Conservation (phyloP, 805 yeast genomes). For the Kuraishia ogatae region DNA sequence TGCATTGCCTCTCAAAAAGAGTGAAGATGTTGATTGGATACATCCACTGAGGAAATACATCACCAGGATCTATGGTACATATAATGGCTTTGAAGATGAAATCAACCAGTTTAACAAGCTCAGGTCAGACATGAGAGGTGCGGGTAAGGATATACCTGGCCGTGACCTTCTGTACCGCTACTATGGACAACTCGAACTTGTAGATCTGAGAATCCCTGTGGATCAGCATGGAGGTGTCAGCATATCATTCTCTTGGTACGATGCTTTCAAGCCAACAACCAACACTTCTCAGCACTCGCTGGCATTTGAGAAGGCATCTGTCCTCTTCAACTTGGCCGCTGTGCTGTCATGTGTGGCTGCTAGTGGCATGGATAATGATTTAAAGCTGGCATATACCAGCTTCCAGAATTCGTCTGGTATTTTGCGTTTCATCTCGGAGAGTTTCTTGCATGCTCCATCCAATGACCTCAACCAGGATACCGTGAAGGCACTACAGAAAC, state of each 20-base stretch:
- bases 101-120: conserved; percentile 44
- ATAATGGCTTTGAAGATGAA: conserved; percentile 50
- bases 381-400: conserved; percentile 49
- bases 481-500: conserved; percentile 48
- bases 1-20: conserved; percentile 27
- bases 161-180: conserved; percentile 56
- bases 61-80: conserved; percentile 52
- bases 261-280: conserved; percentile 47
- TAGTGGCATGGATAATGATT: conserved; percentile 26
- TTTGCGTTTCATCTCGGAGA: conserved; percentile 61
- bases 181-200: conserved; percentile 72
- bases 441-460: conserved; percentile 85
- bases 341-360: conserved; percentile 44
- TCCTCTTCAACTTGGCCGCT: conserved; percentile 72
- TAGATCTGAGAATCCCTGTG: conserved; percentile 71
- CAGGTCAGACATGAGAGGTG: conserved; percentile 51
- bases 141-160: conserved; percentile 29
- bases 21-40: conserved; percentile 60
- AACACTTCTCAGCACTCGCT: conserved; percentile 64
- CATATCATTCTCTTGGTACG: conserved; percentile 70
- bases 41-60: conserved; percentile 52
- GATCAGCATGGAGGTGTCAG: conserved; percentile 39
- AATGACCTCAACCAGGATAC: conserved; percentile 66
- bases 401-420: conserved; percentile 78
- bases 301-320: conserved; percentile 84